These are phyloP conservation scores for Adansonia madagascariensis DNA, from an alignment of 441 rosid species.

Conservation along the genomic window DNA sequence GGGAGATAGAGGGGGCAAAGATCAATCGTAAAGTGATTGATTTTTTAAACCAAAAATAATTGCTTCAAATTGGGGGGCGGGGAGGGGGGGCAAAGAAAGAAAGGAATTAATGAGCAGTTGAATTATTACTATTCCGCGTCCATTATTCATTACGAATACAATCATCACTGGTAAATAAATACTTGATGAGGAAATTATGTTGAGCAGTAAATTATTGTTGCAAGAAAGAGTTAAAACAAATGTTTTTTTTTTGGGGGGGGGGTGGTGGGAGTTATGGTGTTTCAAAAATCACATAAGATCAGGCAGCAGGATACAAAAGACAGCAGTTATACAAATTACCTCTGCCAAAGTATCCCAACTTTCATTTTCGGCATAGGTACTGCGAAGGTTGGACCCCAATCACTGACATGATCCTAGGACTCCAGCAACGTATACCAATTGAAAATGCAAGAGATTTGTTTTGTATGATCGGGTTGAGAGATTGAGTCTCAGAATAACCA, in stretches of 20 bases:
- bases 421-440: neutral
- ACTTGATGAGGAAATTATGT: neutral
- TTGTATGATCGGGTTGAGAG: neutral
- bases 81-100: neutral
- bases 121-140: neutral
- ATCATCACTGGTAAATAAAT: neutral
- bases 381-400: too few species aligned
- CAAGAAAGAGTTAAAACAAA: neutral
- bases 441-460: neutral
- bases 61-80: neutral
- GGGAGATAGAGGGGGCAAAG: constrained; percentile 25
- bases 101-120: neutral
- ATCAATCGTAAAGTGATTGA: constrained; percentile 46
- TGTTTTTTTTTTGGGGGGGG: neutral
- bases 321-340: neutral
- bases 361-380: neutral
- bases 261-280: too few species aligned
- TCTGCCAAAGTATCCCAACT: neutral
- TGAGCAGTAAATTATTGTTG: neutral
- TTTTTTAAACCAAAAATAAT: constrained; percentile 20
- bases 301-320: neutral
- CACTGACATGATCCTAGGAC: neutral
- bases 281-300: neutral
- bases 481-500: neutral
- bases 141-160: neutral